phyloP scores from a whole-genome alignment of 2,329 filamentous ascomycete genomes.

The Zalaria obscura region DNA sequence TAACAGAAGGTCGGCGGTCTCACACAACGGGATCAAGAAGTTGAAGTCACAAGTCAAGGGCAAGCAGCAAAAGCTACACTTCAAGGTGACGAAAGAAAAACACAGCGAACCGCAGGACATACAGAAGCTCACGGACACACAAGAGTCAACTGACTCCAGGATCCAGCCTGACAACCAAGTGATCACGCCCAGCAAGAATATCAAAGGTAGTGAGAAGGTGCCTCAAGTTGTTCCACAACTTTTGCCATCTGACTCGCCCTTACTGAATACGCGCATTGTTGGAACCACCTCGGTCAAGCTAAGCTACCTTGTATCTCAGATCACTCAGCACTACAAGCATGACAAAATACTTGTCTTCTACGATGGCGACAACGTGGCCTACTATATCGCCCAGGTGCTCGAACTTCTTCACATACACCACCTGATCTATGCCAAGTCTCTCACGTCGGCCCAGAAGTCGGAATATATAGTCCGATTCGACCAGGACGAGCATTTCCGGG shows the following conservation, averaged over 20 bases:
- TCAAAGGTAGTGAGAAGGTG: no score
- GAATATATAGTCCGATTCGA: constrained; percentile 73
- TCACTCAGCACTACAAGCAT: constrained; percentile 49
- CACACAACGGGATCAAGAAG: background rate
- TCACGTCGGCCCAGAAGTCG: constrained; percentile 48
- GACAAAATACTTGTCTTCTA: constrained; percentile 94
- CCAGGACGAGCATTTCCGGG: constrained; percentile 50
- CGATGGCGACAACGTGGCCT: constrained; percentile 74
- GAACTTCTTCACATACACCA: constrained; percentile 54
- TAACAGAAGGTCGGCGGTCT: constrained; percentile 12
- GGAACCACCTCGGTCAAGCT: constrained; percentile 79
- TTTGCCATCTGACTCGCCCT: constrained; percentile 31
- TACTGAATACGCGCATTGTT: constrained; percentile 49
- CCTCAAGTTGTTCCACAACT: background rate
- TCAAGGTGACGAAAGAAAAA: constrained; percentile 4
- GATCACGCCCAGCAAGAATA: background rate
- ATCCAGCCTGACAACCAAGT: background rate
- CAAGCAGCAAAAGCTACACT: constrained; percentile 3
- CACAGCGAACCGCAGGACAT: no score
- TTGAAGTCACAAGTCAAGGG: background rate
- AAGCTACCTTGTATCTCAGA: constrained; percentile 65
- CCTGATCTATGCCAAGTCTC: constrained; percentile 51
- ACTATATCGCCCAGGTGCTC: constrained; percentile 69
- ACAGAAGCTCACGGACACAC: no score
- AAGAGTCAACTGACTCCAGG: no score